A percentile compares a stretch with the other conserved stretches of the same genome.
Conservation (phyloP, 768 basidiomycete genomes). For the Amanita fuliginea region DNA sequence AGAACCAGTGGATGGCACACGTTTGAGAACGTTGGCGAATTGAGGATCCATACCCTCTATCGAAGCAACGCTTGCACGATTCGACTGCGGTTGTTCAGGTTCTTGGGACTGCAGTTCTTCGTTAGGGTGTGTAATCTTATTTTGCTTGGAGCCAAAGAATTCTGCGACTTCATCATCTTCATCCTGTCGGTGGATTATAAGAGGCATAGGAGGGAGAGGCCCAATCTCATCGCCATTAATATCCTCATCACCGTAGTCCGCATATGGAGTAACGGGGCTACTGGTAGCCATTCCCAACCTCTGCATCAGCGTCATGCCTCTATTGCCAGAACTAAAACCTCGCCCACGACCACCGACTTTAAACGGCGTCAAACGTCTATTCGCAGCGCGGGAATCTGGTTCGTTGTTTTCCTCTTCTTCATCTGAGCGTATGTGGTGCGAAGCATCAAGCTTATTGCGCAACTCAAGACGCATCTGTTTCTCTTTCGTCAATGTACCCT, state of each 20-base stretch:
- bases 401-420: constrained; percentile 32
- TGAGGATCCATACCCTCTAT: constrained; percentile 77
- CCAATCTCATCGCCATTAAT: constrained; percentile 25
- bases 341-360: constrained; percentile 43
- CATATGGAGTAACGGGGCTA: constrained; percentile 32
- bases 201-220: constrained; percentile 28
- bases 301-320: constrained; percentile 48
- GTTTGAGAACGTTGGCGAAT: constrained; percentile 70
- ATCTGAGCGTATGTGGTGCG: constrained; percentile 21
- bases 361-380: constrained; percentile 41
- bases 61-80: constrained; percentile 45
- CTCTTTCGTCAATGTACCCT: constrained; percentile 70
- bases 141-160: constrained; percentile 20
- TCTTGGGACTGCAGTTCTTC: constrained; percentile 14
- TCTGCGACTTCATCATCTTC: constrained; percentile 27
- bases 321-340: constrained; percentile 19
- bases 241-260: constrained; percentile 33
- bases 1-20: constrained; percentile 36
- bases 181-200: constrained; percentile 22
- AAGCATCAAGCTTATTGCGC: constrained; percentile 40
- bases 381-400: constrained; percentile 31
- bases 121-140: constrained; percentile 17
- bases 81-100: constrained; percentile 27
- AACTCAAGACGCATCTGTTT: constrained; percentile 72
- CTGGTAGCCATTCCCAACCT: constrained; percentile 48